A percentile compares a stretch with the other conserved stretches of the same genome.
Evolutionary conservation across 768 basidiomycete species (phyloP).

Genomic region (Chiua virens): DNA sequence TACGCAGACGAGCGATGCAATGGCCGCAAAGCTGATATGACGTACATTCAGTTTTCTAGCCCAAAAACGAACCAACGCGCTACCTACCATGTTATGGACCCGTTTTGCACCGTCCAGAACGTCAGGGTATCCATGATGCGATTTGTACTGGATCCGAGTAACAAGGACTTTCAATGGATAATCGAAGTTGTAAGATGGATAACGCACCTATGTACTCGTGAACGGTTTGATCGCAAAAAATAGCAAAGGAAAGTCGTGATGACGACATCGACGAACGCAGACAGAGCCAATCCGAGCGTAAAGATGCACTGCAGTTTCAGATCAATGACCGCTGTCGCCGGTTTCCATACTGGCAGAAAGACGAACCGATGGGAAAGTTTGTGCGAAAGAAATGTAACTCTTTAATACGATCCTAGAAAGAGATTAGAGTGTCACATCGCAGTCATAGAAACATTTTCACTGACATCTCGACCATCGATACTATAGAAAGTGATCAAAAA

Average conservation of each 20-base stretch:
- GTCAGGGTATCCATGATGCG: slow-evolving; percentile 21
- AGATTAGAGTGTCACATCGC: not conserved
- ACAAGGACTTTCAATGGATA: not conserved
- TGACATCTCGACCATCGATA: slow-evolving; percentile 24
- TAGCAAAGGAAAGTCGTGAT: slow-evolving; percentile 46
- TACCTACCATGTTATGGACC: slow-evolving; percentile 22
- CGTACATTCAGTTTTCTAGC: not conserved
- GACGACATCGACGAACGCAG: slow-evolving; percentile 45
- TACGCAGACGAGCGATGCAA: slow-evolving; percentile 20
- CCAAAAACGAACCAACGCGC: not conserved
- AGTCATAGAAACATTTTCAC: not conserved
- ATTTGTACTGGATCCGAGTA: slow-evolving; percentile 12
- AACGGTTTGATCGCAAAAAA: slow-evolving; percentile 40
- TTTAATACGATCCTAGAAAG: slow-evolving; percentile 13
- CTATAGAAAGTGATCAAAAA: slow-evolving; percentile 7
- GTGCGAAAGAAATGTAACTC: slow-evolving; percentile 5
- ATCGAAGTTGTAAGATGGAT: not conserved
- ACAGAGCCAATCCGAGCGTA: slow-evolving; percentile 46
- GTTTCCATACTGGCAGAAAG: not conserved
- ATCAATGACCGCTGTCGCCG: not conserved
- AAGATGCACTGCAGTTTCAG: slow-evolving; percentile 41
- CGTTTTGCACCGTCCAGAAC: slow-evolving; percentile 23
- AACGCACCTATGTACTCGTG: slow-evolving; percentile 35
- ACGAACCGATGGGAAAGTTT: slow-evolving; percentile 12
- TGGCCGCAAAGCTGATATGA: slow-evolving; percentile 11